Conservation (phyloP, 306 rosid genomes). For the Abrus pulchellus region DNA sequence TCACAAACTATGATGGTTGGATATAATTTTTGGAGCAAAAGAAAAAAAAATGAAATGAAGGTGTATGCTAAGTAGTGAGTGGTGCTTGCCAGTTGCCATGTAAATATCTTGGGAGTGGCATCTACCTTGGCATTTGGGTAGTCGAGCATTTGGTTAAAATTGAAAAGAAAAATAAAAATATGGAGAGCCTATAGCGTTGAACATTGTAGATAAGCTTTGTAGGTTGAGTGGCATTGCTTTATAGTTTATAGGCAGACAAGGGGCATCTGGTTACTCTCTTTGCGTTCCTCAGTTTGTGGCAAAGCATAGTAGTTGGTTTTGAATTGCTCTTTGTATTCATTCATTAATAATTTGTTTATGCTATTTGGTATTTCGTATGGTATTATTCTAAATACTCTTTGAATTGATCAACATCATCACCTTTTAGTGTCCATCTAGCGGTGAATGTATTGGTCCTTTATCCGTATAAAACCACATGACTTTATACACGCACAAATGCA, state of each 20-base stretch:
- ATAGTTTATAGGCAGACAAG: conserved; percentile 70
- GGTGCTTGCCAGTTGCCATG: conserved; percentile 53
- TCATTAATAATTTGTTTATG: conserved; percentile 17
- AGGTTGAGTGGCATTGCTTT: conserved; percentile 68
- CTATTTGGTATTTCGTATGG: background rate
- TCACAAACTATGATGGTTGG: background rate
- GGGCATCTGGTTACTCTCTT: conserved; percentile 55
- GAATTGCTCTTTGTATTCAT: background rate
- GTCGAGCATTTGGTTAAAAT: conserved; percentile 49
- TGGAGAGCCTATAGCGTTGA: conserved; percentile 46
- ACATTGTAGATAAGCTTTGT: conserved; percentile 57
- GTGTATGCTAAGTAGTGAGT: conserved; percentile 23
- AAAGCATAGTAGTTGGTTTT: conserved; percentile 49
- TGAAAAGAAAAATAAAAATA: conserved; percentile 6
- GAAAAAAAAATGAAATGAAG: conserved; percentile 37
- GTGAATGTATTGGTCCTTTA: conserved; percentile 42
- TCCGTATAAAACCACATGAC: conserved; percentile 18
- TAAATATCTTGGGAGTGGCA: conserved; percentile 48
- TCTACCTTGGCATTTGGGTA: conserved; percentile 46
- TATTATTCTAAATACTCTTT: conserved; percentile 30
- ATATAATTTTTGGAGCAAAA: conserved; percentile 35
- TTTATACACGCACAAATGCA: conserved; percentile 45
- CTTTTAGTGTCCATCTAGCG: conserved; percentile 55
- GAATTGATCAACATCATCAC: conserved; percentile 61
- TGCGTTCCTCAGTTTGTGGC: conserved; percentile 64